phyloP scores from a whole-genome alignment of 2,329 filamentous ascomycete genomes.

The Pseudocercospora fuligena region DNA sequence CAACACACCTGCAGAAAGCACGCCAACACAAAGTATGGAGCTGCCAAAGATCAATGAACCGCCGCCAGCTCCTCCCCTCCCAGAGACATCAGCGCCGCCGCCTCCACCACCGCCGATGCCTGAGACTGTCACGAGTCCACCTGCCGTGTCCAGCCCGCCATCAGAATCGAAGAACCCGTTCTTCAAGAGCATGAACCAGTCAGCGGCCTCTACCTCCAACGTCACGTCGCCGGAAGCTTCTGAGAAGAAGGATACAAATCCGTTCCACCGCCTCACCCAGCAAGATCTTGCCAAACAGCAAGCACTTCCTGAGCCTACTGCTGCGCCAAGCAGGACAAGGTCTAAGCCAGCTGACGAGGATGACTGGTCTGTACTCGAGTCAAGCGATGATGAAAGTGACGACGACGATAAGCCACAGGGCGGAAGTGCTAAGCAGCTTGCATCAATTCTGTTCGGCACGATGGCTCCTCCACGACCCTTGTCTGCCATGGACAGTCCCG shows the following conservation, averaged over 20 bases:
- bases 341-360: constrained; percentile 64
- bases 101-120: constrained; percentile 31
- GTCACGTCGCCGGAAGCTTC: constrained; percentile 43
- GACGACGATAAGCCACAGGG: constrained; percentile 75
- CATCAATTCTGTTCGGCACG: constrained; percentile 92
- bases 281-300: constrained; percentile 58
- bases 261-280: constrained; percentile 85
- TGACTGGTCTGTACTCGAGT: constrained; percentile 82
- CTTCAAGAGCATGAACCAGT: constrained; percentile 81
- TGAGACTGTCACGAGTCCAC: constrained; percentile 25
- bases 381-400: constrained; percentile 74
- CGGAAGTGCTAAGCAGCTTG: constrained; percentile 85
- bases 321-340: constrained; percentile 56
- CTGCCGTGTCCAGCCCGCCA: constrained; percentile 52
- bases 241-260: constrained; percentile 76
- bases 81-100: constrained; percentile 23
- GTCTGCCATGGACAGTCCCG: constrained; percentile 72
- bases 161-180: constrained; percentile 92
- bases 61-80: constrained; percentile 46
- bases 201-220: constrained; percentile 48
- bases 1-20: constrained; percentile 66
- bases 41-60: constrained; percentile 56
- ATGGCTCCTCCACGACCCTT: constrained; percentile 93
- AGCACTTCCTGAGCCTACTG: constrained; percentile 55
- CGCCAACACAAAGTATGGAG: constrained; percentile 62